Base-by-base conservation (phyloP, 2,329 filamentous ascomycete genomes). In the Metarhizium rileyi region DNA sequence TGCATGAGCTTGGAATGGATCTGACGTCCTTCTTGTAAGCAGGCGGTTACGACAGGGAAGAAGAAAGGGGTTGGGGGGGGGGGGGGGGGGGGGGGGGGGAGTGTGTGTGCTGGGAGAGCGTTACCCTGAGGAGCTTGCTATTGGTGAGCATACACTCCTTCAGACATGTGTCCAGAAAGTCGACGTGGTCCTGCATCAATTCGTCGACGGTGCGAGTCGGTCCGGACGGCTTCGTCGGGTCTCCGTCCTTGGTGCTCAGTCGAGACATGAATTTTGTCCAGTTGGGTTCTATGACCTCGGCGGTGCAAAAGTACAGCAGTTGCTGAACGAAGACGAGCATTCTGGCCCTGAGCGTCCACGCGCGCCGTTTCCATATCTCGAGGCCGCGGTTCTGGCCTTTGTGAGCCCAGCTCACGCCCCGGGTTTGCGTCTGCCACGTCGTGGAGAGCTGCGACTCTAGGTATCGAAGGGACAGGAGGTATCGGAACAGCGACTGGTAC, bases 111-210 rank as follows among this genome's bases (percentile, higher is more conserved):
- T n/a, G n/a, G n/a, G n/a, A n/a, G n/a, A n/a, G 12, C 67, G 75
- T 56, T 77, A 95, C 91, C 69, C 89, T 85, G 5, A 98, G 71
- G 6, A 98, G 76, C 70, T 95, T 96, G 63, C 88, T 89, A 66
- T 98, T 96, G 20, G 93, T 98, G 56, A 98, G 76, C 90, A 97
- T 97, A 72, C 93, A 97, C 70, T 97, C 93, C 70, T 97, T 98
- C 60, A 98, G 74, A 65, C 93, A 98, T 4, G 93, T 97, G 60
- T 96, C 93, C 44, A 98, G 72, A 66, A 98, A 98, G 68, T 97
- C 93, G 52, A 98, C 90, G 69, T 98, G 93, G 62, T 97, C 90
- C 70, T 97, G 89, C 93, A 98, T 98, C 62, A 98, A 71, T 70
- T 97, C 90, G 62, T 98, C 93, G 1, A 98, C 93, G 0, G 93